Conservation (phyloP, 352 stramenopile species). For the Elongisporangium senticosum region DNA sequence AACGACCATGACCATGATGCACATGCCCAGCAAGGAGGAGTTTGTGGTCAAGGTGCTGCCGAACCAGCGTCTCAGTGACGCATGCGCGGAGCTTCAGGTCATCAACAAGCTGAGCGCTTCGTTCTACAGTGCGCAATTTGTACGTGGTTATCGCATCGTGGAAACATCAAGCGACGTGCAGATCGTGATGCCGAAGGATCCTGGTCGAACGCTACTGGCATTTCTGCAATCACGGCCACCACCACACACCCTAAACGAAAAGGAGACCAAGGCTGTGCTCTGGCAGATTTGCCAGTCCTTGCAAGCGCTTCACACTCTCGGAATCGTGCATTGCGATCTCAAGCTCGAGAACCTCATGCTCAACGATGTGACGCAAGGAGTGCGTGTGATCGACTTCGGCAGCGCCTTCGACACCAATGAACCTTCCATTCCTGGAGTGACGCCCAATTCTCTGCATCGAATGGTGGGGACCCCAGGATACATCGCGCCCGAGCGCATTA, state of each 20-base stretch:
- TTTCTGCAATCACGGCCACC: conserved; percentile 19
- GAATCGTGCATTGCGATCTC: conserved; percentile 96
- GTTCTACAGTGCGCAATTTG: conserved; percentile 12
- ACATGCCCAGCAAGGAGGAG: conserved; percentile 13
- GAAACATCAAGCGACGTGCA: conserved; percentile 37
- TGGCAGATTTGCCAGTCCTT: conserved; percentile 65
- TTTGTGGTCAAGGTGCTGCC: conserved; percentile 42
- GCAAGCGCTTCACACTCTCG: conserved; percentile 88
- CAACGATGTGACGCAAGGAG: conserved; percentile 15
- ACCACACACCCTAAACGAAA: conserved; percentile 17
- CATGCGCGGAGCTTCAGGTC: conserved; percentile 32
- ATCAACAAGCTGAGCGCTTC: conserved; percentile 27
- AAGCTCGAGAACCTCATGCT: conserved; percentile 96
- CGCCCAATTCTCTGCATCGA: neutral
- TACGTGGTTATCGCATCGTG: conserved; percentile 43
- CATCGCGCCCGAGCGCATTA: conserved; percentile 50
- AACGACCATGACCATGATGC: conserved; percentile 2
- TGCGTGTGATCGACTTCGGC: conserved; percentile 62
- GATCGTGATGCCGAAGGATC: conserved; percentile 52
- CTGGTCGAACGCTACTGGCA: conserved; percentile 36
- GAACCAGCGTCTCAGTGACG: conserved; percentile 10
- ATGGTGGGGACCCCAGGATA: conserved; percentile 67
- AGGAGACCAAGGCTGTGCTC: conserved; percentile 38
- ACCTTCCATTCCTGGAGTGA: neutral
- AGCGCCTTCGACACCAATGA: conserved; percentile 33